Evolutionary conservation across 441 rosid genomes (phyloP).

Genomic region (Croton setiger): DNA sequence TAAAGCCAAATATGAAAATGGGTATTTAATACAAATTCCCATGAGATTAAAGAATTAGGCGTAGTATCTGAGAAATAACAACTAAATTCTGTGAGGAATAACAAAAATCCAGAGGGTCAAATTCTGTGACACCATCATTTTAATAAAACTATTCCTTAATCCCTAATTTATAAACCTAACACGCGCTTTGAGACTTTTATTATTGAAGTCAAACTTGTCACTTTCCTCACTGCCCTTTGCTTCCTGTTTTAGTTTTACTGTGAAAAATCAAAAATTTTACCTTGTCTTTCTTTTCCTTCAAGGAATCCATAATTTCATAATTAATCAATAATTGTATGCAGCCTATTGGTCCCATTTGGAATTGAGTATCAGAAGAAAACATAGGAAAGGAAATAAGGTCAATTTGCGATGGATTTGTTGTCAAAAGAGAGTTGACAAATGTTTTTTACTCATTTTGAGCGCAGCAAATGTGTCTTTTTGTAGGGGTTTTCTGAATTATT

Average conservation of each 20-base stretch:
- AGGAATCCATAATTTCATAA: too few species aligned
- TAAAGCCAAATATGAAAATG: too few species aligned
- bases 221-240: not conserved
- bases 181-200: constrained; percentile 17
- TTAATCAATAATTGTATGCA: not conserved
- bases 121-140: constrained; percentile 37
- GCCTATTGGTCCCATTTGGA: not conserved
- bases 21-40: too few species aligned
- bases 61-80: not conserved
- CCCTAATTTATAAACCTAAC: constrained; percentile 25
- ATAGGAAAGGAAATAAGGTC: not conserved
- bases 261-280: too few species aligned
- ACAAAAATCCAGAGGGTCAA: constrained; percentile 30
- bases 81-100: constrained; percentile 18
- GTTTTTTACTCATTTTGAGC: constrained; percentile 25
- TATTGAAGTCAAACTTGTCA: constrained; percentile 24
- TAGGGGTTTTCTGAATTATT: constrained; percentile 9
- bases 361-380: not conserved
- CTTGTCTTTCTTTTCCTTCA: too few species aligned
- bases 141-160: not conserved
- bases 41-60: not conserved
- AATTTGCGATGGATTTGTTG: constrained; percentile 30
- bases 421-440: constrained; percentile 42
- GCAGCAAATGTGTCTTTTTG: constrained; percentile 35
- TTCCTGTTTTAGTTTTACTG: not conserved